Base-by-base conservation (phyloP, 495 filamentous ascomycete species). In the Lasiosphaeria miniovina region DNA sequence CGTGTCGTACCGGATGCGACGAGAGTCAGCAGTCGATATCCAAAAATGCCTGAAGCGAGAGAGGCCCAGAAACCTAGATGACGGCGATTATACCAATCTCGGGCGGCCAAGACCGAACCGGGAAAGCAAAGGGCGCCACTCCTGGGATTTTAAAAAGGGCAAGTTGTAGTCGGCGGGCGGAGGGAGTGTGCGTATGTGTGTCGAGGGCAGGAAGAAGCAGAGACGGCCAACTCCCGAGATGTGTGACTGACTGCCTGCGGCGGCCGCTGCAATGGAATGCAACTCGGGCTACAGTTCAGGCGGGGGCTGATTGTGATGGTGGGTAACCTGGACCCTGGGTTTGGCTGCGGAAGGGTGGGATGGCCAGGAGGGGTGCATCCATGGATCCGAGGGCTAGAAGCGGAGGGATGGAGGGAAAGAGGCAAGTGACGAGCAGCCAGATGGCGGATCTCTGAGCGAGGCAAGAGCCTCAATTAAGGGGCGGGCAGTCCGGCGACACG, bases 261-360 rank as follows among this genome's bases (percentile, higher is more conserved):
- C 43, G 7, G 43, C 43, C 58, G 64, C 64, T 49, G 54, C 40
- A 66, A 64, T 63, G 66, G 66, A 68, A 67, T 68, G 64, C 59
- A 52, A 68, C 64, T 41, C 43, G 43, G 4, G 8, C 12, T 46
- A n/a, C 15, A 46, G 15, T 46, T 46, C 49, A 51, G 49, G 32
- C 49, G 49, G 24, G 36, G 36, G 52, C 17, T 54, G 52, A 31
- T 54, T 31, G 5, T 9, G 36, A 32, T 35, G 43, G 43, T 60
- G 60, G 40, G 57, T 59, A 64, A 67, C 66, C 64, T 64, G 59
- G 66, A 31, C 61, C 11, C 43, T 46, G 43, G 43, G 43, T 9
- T 46, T 46, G 43, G 11, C 12, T 46, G 43, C 43, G 15, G 43
- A 5, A 46, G 43, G 43, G 43, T 46, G 15, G 43, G 43, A 32